Evolutionary conservation across 2,329 filamentous ascomycete genomes (phyloP), one percentile per base, ranked within the genome.

Genomic region (Xylaria hypoxylon): DNA sequence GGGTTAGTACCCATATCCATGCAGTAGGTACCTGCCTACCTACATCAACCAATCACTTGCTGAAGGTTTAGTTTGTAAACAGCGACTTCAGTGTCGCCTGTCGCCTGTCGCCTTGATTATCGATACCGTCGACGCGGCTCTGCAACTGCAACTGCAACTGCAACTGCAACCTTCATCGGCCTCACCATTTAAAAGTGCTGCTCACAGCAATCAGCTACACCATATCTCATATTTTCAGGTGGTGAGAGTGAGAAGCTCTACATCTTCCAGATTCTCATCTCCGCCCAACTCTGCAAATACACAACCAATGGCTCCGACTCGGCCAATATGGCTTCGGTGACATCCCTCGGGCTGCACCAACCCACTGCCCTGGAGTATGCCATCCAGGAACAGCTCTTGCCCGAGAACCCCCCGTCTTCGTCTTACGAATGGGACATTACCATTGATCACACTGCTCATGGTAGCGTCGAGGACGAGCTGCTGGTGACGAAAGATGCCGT

Each of bases 281-380:
- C 13, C 17, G 6, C 24, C 22, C 40, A 17, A 15, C 47, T 44
- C 47, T 44, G 26, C 10, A 65, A 51, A 33, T 15, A 15, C 38
- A 17, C 50, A 62, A 35, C 67, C 70, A 64, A 74, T 75, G 73
- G 73, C 69, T 71, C 52, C 31, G 48, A 47, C 31, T 44, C 58
- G 15, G 52, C 58, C 73, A 75, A 72, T 59, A 99, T 99, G 96
- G 95, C 95, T 73, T 90, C 92, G 77, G 89, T 97, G 81, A 92
- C 89, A 79, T 97, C 95, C 71, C 87, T 97, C 75, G 96, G 96
- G 79, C 85, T 97, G 76, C 95, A 98, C 83, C 90, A 92, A 81
- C 94, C 96, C 67, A 88, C 92, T 68, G 94, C 91, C 70, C 85
- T 98, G 70, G 89, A 88, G 68, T 93, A 96, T 82, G 89, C 97